Conservation (phyloP, 2,329 filamentous ascomycete species). For the Sporothrix humicola region DNA sequence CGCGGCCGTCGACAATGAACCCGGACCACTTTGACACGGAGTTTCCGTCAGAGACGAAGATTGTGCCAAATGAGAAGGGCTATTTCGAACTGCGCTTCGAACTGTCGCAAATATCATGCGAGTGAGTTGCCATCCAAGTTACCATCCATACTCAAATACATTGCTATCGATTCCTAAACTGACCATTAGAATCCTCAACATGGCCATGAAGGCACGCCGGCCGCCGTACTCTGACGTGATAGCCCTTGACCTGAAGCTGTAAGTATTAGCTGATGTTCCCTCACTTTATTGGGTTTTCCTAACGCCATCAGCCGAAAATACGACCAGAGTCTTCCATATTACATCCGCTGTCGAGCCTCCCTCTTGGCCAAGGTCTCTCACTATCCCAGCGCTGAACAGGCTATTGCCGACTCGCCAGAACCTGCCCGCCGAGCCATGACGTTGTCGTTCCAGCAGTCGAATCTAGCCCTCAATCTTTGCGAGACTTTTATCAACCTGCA, state of each 20-base stretch:
- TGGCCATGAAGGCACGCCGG: constrained; percentile 31
- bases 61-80: background rate
- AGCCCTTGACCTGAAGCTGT: constrained; percentile 12
- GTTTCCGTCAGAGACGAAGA: constrained; percentile 10
- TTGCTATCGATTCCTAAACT: no score
- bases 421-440: constrained; percentile 9
- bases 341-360: constrained; percentile 19
- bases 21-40: constrained; percentile 31
- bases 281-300: background rate
- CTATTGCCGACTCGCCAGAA: constrained; percentile 14
- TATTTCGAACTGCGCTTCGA: constrained; percentile 20
- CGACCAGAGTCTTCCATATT: constrained; percentile 19
- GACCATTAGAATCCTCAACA: constrained; percentile 26
- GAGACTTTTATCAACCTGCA: constrained; percentile 32
- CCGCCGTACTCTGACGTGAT: constrained; percentile 25
- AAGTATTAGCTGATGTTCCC: background rate
- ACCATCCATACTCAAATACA: no score
- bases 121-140: background rate
- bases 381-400: constrained; percentile 18
- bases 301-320: background rate
- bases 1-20: constrained; percentile 26
- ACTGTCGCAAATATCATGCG: constrained; percentile 20
- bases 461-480: constrained; percentile 12
- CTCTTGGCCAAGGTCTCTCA: constrained; percentile 24
- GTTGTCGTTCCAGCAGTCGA: constrained; percentile 21